Base-by-base conservation (phyloP, 2,329 filamentous ascomycete species). In the Tolypocladium amazonense region DNA sequence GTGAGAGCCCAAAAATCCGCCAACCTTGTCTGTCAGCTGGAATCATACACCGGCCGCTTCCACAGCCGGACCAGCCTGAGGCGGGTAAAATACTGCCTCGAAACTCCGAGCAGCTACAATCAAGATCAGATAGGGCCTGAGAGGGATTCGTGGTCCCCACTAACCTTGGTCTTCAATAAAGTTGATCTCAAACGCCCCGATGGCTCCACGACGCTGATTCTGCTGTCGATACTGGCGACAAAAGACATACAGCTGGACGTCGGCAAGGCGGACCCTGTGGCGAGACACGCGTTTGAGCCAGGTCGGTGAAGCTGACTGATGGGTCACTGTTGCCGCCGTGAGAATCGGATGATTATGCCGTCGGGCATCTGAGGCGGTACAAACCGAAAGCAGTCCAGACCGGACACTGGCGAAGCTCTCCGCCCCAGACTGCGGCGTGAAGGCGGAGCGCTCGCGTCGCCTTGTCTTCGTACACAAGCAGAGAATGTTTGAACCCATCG, bases 301-400 rank as follows among this genome's bases (percentile, higher is more conserved):
- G 4, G 72, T 74, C 1, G 73, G 67, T 3, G 79, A 80, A 39
- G 71, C 68, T 14, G 75, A 76, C 61, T 83, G 78, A 56, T 80
- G 74, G 1, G 82, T 84, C 30, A 86, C 82, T 85, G 57, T 4
- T 18, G 41, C 38, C 12, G 37, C 43, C 59, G 47, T 58, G 25
- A 53, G 33, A 47, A 9, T 39, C 3, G 8, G 47, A 5, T 38
- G 8, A 23, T 23, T 5, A 35, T 3, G 30, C 12, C 7, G 20
- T 8, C 4, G 50, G 50, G 47, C 20, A 3, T 33, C 14, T 15
- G 20, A 35, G 45, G 33, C 23, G 35, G 20, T n/a, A 63, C 78
- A 33, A 72, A 85, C 83, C 72, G 65, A 87, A 87, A 2, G 84
- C 83, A 2, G 84, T 87, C 84, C 84, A 87, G 11, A 87, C 77